Evolutionary conservation across 345 rosid genomes (phyloP), one percentile per base, ranked within the genome.

Genomic region (Lumnitzera littorea): DNA sequence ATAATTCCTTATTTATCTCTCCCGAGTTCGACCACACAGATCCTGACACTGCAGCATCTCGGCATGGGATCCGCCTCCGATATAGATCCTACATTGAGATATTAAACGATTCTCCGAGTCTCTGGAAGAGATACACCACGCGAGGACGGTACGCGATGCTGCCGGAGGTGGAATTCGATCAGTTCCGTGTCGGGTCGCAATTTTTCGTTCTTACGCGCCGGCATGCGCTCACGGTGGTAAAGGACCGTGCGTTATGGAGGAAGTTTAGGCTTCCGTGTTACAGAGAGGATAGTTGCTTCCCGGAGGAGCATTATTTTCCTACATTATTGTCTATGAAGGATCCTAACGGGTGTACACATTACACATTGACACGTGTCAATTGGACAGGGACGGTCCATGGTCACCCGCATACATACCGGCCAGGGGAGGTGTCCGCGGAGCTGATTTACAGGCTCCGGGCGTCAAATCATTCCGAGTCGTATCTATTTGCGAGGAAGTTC

Each of bases 221-320:
- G 10, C 91, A 94, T 72, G 96, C 96, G 48, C 61, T 84, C 51
- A 2, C 76, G 54, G 92, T 91, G 14, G 60, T 91, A 15, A 83
- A 72, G 65, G 96, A 91, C 72, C 83, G 86, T 29, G 60, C 58
- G 57, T 73, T 91, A 43, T 91, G 98, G 98, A 80, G 70, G 62
- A 89, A 91, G 74, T 91, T 94, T 58, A 79, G 73, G 81, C 55
- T 79, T 17, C 89, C 97, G 0, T 90, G 99, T 73, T 94, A 86
- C 69, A 65, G 77, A 36, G 80, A 82, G 2, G 83, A 82, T 13
- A 88, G 82, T 56, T 90, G 99, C 63, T 90, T 81, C 74, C 99
- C 99, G 0, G 99, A 94, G 62, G 99, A 90, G 82, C 99, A 94
- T 72, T 94, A 94, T 62, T 94, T 94, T 51, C 95, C 99, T 13